Percentiles rank a stretch among this genome's conserved stretches.
Evolutionary conservation across 1,284 basidiomycete genomes (phyloP).

Genomic region (Heterobasidion annosum): DNA sequence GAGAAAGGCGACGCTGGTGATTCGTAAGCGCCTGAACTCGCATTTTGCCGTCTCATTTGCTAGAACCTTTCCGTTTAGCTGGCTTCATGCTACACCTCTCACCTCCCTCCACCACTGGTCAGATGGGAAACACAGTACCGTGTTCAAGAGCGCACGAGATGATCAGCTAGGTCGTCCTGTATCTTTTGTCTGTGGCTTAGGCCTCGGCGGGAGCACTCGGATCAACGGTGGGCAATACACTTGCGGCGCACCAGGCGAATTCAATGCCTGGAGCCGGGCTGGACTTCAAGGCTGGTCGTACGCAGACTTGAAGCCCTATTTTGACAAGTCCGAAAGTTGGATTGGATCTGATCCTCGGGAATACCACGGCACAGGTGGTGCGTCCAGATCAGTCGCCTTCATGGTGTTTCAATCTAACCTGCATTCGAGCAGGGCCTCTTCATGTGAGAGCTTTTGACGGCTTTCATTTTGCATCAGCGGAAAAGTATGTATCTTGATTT

Average conservation of each 20-base stretch:
- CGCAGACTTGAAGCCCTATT: constrained; percentile 4
- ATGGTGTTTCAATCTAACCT: background rate
- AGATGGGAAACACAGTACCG: constrained; percentile 6
- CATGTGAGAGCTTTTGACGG: background rate
- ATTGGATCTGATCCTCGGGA: background rate
- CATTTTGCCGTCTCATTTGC: background rate
- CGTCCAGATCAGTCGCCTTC: background rate
- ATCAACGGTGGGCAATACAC: constrained; percentile 5
- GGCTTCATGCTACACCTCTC: constrained; percentile 3
- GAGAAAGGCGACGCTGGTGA: constrained; percentile 7
- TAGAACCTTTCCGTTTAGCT: background rate
- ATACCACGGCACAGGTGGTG: constrained; percentile 4
- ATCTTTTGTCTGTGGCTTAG: constrained; percentile 1
- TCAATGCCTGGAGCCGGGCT: constrained; percentile 2
- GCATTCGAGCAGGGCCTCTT: background rate
- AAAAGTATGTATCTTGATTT: background rate
- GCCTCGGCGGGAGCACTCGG: constrained; percentile 3
- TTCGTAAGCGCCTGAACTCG: constrained; percentile 3
- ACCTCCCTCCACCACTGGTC: constrained; percentile 7
- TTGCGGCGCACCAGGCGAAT: constrained; percentile 3
- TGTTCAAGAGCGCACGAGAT: constrained; percentile 3
- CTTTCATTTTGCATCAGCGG: background rate
- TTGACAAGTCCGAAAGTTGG: constrained; percentile 4
- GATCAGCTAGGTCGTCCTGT: constrained; percentile 2
- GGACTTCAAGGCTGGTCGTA: constrained; percentile 2